Base-by-base conservation (phyloP, 805 yeast species). In the Zygosaccharomyces pseudorouxii region DNA sequence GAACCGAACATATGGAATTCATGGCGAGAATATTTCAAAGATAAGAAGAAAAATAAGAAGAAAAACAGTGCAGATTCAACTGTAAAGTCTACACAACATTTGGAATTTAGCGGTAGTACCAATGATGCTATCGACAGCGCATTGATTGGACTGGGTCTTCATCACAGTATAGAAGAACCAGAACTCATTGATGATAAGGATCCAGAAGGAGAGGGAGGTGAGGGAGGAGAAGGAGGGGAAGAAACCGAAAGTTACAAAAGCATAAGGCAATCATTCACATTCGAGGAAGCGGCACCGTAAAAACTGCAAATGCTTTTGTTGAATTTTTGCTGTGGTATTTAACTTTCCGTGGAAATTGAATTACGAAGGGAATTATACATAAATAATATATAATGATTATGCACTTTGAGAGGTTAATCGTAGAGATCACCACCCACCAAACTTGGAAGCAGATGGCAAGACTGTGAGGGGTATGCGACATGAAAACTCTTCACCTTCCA, bases 401-500 rank as follows among this genome's bases (percentile, higher is more conserved):
- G 19, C 12, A 35, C n/a, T 10, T 25, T 10, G 11, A 25, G 28
- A 25, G 28, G 11, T 9, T 25, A 25, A 25, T 25, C 11, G 28
- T 25, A 8, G 28, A 25, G 45, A 31, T 39, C 67, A 65, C 63
- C 77, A 68, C 6, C 81, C 82, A 33, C 79, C 79, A 51, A 75
- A 71, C 51, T 72, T 75, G 37, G 70, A 67, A 31, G 73, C 67
- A 4, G 77, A 63, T 1, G 81, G 80, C 14, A 76, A 53, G 1
- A 78, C 68, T 20, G 65, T 60, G 1, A 78, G 33, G 1, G 82
- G 81, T 5, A 78, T 57, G 36, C 73, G 64, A 45, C 77, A 74
- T 8, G 64, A 59, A 49, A 79, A 72, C 23, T 68, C 73, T 19
- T 57, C 62, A 6, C 77, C 77, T 19, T 63, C 68, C 10, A 73